Conservation (phyloP, 768 basidiomycete species). For the Megacollybia marginata region DNA sequence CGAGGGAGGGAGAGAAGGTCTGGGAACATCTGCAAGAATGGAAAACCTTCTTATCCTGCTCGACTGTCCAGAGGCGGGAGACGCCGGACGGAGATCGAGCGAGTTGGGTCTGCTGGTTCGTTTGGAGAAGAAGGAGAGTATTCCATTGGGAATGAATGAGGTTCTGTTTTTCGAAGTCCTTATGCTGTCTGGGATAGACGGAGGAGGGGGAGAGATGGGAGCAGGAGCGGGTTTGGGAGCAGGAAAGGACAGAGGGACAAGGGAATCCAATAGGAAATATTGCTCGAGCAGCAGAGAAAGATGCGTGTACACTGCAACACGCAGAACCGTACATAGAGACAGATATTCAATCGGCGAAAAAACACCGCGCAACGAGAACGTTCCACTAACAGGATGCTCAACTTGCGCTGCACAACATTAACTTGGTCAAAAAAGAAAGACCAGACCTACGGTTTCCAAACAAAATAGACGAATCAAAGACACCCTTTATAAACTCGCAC, state of each 20-base stretch:
- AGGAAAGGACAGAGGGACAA: constrained; percentile 39
- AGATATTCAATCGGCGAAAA: constrained; percentile 33
- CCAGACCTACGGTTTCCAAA: constrained; percentile 32
- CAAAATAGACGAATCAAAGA: constrained; percentile 22
- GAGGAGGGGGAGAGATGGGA: neutral
- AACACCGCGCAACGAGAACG: constrained; percentile 46
- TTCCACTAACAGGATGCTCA: constrained; percentile 42
- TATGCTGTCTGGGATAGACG: neutral
- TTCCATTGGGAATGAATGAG: constrained; percentile 30
- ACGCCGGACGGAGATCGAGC: too few relatives aligned
- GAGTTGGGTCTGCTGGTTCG: constrained; percentile 5
- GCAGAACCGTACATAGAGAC: constrained; percentile 40
- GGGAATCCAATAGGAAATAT: constrained; percentile 42
- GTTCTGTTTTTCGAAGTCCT: constrained; percentile 12
- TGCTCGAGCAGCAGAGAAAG: constrained; percentile 58
- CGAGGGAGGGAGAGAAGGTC: neutral
- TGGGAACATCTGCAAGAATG: constrained; percentile 23
- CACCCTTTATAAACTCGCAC: constrained; percentile 28
- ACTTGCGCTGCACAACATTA: neutral
- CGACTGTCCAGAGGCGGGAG: too few relatives aligned
- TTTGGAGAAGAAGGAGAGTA: constrained; percentile 35
- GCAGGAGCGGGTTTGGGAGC: constrained; percentile 16
- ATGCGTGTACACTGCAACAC: constrained; percentile 44
- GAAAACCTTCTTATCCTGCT: constrained; percentile 27
- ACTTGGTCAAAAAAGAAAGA: neutral